Evolutionary conservation across 2,329 filamentous ascomycete species (phyloP).

Genomic region (Penicillium psychrosexuale): DNA sequence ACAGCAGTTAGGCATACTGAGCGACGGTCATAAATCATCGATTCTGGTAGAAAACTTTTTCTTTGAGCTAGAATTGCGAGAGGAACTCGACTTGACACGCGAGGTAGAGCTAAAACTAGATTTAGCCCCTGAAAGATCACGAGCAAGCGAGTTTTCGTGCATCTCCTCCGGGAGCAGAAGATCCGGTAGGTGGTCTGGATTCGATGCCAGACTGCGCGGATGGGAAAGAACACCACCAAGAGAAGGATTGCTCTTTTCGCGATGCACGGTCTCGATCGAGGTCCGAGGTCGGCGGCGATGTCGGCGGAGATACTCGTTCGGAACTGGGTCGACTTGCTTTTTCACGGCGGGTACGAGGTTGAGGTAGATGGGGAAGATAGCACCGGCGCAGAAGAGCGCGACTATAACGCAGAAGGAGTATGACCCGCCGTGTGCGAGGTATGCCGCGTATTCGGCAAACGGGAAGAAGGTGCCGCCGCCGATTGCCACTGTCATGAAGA

Average conservation of each 20-base stretch:
- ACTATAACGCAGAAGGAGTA: conserved; percentile 55
- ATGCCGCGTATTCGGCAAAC: conserved; percentile 52
- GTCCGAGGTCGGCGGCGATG: conserved; percentile 23
- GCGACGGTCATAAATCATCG: neutral
- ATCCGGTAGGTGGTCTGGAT: conserved; percentile 23
- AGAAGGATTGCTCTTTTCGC: conserved; percentile 32
- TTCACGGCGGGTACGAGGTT: conserved; percentile 49
- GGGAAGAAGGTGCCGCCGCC: conserved; percentile 55
- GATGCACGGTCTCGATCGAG: conserved; percentile 12
- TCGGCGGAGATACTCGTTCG: conserved; percentile 36
- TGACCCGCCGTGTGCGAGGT: conserved; percentile 37
- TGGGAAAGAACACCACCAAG: conserved; percentile 31
- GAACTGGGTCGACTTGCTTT: conserved; percentile 51
- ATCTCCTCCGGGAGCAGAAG: conserved; percentile 17
- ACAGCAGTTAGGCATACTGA: neutral
- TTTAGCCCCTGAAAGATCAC: neutral
- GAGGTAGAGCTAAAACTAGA: conserved; percentile 2
- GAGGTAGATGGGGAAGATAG: conserved; percentile 55
- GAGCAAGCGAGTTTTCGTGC: conserved; percentile 1
- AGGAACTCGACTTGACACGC: neutral
- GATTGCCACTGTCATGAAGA: conserved; percentile 54
- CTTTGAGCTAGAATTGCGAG: neutral
- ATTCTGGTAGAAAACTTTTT: neutral
- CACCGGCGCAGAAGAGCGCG: conserved; percentile 51
- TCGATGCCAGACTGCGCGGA: conserved; percentile 26